Evolutionary conservation across 306 rosid species (phyloP), one percentile per base, ranked within the genome.

Genomic region (Trichosanthes cucumerina): DNA sequence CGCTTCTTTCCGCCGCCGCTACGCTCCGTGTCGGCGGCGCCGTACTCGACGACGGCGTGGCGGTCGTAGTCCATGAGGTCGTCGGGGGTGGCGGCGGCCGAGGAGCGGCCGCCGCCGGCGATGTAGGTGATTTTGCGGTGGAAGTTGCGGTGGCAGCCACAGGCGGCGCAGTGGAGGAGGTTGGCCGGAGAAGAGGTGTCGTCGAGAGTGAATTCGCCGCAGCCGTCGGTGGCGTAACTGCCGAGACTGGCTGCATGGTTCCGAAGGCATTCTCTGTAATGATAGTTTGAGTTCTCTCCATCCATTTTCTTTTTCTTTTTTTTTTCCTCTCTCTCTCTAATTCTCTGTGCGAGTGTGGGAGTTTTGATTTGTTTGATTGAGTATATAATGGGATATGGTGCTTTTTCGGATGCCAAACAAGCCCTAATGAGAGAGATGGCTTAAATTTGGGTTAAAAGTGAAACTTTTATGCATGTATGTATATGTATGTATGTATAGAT

Each of bases 231-330:
- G 79, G 98, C 97, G 52, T 93, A 91, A 86, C 98, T 93, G 26
- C 98, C 98, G 0, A 93, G 91, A 54, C 85, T 93, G 69, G 98
- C 98, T 85, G 98, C 98, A 88, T 93, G 97, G 90, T 93, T 93
- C 23, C 95, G 82, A 52, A 91, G 57, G 18, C 98, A 93, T 82
- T 93, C 97, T 84, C 92, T 83, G 83, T 91, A 91, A 1, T 78
- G 26, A 38, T 78, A 86, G 12, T 82, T 83, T 2, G 88, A 71
- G 65, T 65, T 80, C 5, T 88, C 87, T 11, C 79, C 85, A 59
- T 82, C 88, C 84, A 85, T 79, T n/a, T 0, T 46, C 9, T 28
- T 70, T 81, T 84, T 79, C 80, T 79, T 5, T 14, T 7, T 23
- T 19, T 72, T 15, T 26, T 34, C 34, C 73, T 78, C 39, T 58